A percentile compares a stretch with the other conserved stretches of the same genome.
Evolutionary conservation across 2,329 filamentous ascomycete species (phyloP).

Genomic region (Talaromyces sp.): DNA sequence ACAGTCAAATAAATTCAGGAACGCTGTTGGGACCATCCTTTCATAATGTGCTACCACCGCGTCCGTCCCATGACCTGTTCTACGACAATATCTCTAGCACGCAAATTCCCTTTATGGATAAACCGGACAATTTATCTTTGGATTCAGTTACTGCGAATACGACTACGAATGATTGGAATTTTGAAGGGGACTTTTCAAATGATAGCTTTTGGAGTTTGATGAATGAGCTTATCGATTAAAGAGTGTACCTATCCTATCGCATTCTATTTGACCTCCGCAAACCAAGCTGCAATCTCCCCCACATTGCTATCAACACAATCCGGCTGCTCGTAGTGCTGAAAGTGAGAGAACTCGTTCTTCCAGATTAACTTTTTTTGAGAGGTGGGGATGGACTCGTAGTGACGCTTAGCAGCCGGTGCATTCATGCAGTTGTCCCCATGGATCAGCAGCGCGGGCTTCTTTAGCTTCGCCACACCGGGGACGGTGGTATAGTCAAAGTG

Average conservation of each 20-base stretch:
- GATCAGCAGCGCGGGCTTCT: slow-evolving; percentile 25
- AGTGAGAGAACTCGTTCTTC: slow-evolving; percentile 26
- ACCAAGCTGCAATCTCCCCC: slow-evolving; percentile 23
- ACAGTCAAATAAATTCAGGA: neutral
- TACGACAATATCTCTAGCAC: slow-evolving; percentile 12
- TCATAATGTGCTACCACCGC: slow-evolving; percentile 12
- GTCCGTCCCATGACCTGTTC: slow-evolving; percentile 16
- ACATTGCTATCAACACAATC: slow-evolving; percentile 24
- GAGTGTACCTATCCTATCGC: neutral
- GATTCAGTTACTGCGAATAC: neutral
- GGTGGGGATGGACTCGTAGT: slow-evolving; percentile 22
- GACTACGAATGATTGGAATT: slow-evolving; percentile 7
- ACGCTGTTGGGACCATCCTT: neutral
- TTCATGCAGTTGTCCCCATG: slow-evolving; percentile 30
- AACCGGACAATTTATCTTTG: neutral
- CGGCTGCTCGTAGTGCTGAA: slow-evolving; percentile 25
- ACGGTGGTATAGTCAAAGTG: slow-evolving; percentile 27
- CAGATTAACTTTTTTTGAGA: slow-evolving; percentile 25
- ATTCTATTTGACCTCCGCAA: slow-evolving; percentile 16
- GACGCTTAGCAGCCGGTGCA: slow-evolving; percentile 22
- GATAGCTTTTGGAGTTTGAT: slow-evolving; percentile 17
- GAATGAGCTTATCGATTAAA: slow-evolving; percentile 12
- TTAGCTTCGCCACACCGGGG: slow-evolving; percentile 23
- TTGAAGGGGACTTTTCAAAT: slow-evolving; percentile 13
- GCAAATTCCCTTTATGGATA: neutral